Conservation (phyloP, 768 basidiomycete species). For the Boletus vermiculosoides region DNA sequence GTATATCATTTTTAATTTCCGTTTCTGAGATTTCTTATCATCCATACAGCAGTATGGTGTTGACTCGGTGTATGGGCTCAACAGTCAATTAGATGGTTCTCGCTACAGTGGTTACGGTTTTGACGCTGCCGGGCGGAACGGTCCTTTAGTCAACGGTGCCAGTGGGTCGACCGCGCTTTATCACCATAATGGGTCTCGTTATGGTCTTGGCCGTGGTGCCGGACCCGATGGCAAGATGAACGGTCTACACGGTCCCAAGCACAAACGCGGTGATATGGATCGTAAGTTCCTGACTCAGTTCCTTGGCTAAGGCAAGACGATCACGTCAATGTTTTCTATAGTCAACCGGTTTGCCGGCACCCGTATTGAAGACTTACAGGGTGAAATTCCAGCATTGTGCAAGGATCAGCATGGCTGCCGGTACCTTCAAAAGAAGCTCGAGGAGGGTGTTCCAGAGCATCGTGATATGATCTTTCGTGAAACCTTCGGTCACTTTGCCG, state of each 20-base stretch:
- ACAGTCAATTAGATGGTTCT: conserved; percentile 48
- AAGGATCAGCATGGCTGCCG: conserved; percentile 99
- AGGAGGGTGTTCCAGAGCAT: conserved; percentile 93
- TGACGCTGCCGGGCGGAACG: conserved; percentile 45
- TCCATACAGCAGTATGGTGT: conserved; percentile 50
- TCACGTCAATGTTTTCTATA: conserved; percentile 27
- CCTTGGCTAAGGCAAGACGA: not conserved
- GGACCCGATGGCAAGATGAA: conserved; percentile 81
- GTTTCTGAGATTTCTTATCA: conserved; percentile 8
- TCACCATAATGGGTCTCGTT: conserved; percentile 74
- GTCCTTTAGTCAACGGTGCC: conserved; percentile 34
- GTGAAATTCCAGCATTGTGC: conserved; percentile 91
- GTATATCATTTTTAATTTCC: conserved; percentile 37
- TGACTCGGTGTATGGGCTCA: conserved; percentile 51
- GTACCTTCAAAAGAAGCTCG: conserved; percentile 97
- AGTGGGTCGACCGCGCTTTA: conserved; percentile 76
- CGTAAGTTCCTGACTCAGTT: conserved; percentile 57
- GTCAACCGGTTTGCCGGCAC: conserved; percentile 98
- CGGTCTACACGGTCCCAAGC: conserved; percentile 88
- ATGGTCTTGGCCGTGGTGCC: conserved; percentile 61
- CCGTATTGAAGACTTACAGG: conserved; percentile 90
- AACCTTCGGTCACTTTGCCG: conserved; percentile 96
- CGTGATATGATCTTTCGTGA: conserved; percentile 99
- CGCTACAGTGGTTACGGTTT: conserved; percentile 60
- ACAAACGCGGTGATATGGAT: conserved; percentile 91